Conservation (phyloP, 1,139 yeast genomes). For the Hansenula lynferdii region DNA sequence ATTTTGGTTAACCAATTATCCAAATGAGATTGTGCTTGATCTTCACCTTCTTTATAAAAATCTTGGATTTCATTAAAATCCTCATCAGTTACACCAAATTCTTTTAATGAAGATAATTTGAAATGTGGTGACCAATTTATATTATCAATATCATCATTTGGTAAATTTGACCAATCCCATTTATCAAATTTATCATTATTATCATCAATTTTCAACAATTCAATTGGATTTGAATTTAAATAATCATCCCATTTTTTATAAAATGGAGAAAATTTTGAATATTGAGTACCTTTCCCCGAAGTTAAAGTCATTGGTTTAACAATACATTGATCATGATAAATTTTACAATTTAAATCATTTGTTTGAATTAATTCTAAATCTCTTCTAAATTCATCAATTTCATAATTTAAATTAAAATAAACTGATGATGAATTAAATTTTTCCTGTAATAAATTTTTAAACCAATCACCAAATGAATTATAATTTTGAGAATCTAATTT, state of each 20-base stretch:
- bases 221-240: slow-evolving; percentile 19
- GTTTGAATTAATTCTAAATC: slow-evolving; percentile 23
- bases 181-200: slow-evolving; percentile 5
- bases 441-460: slow-evolving; percentile 21
- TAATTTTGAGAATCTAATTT: too few relatives aligned
- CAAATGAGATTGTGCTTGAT: slow-evolving; percentile 31
- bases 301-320: slow-evolving; percentile 39
- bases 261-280: slow-evolving; percentile 51
- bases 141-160: slow-evolving; percentile 4
- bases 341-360: slow-evolving; percentile 24
- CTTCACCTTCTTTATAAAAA: slow-evolving; percentile 35
- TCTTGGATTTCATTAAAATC: slow-evolving; percentile 15
- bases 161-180: slow-evolving; percentile 7
- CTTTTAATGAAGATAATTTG: slow-evolving; percentile 7
- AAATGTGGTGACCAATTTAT: slow-evolving; percentile 5
- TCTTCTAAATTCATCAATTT: slow-evolving; percentile 45
- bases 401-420: slow-evolving; percentile 43
- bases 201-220: slow-evolving; percentile 4
- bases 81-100: slow-evolving; percentile 3
- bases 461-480: slow-evolving; percentile 23
- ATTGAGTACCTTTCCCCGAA: slow-evolving; percentile 42
- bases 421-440: slow-evolving; percentile 29
- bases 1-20: slow-evolving; percentile 26
- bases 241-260: slow-evolving; percentile 40
- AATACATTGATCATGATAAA: slow-evolving; percentile 43